Percentiles rank a stretch among this genome's conserved stretches.
These are phyloP conservation scores for Vachellia collinsii DNA, from an alignment of 306 rosid genomes.

Conservation along the genomic window DNA sequence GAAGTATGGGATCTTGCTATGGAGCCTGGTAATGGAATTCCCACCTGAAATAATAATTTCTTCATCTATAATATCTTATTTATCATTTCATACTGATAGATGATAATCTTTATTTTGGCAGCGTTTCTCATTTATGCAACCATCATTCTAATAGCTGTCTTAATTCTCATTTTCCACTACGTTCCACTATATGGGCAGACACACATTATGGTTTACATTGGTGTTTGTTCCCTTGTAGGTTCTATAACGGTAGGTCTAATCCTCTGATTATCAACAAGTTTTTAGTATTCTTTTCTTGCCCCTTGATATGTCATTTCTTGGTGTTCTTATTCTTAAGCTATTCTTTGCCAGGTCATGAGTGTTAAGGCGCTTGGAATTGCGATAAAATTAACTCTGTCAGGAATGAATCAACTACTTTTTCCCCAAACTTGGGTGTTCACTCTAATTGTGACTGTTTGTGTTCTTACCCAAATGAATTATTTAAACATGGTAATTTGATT, in stretches of 20 bases:
- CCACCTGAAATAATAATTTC: not conserved
- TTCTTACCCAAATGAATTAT: conserved; percentile 99
- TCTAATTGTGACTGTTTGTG: conserved; percentile 74
- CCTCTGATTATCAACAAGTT: conserved; percentile 27
- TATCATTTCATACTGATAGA: not conserved
- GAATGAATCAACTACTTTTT: conserved; percentile 89
- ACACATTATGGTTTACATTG: conserved; percentile 69
- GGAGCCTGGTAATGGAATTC: conserved; percentile 63
- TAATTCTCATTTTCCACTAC: conserved; percentile 54
- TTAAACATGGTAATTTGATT: conserved; percentile 76
- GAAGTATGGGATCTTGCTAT: conserved; percentile 93
- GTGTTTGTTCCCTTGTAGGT: conserved; percentile 89
- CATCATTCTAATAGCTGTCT: conserved; percentile 52
- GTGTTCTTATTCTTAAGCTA: conserved; percentile 33
- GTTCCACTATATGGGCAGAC: conserved; percentile 75
- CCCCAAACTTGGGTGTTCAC: conserved; percentile 96
- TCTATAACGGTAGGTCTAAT: conserved; percentile 78
- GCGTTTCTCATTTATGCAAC: conserved; percentile 30
- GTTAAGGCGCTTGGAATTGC: conserved; percentile 99
- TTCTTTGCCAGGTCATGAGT: conserved; percentile 89
- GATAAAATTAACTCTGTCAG: conserved; percentile 87
- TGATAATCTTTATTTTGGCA: conserved; percentile 13
- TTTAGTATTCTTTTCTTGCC: conserved; percentile 30
- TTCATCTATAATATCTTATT: not conserved
- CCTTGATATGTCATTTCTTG: conserved; percentile 29